Evolutionary conservation across 2,329 filamentous ascomycete genomes (phyloP), one percentile per base, ranked within the genome.

Genomic region (Penicillium psychrosexuale): DNA sequence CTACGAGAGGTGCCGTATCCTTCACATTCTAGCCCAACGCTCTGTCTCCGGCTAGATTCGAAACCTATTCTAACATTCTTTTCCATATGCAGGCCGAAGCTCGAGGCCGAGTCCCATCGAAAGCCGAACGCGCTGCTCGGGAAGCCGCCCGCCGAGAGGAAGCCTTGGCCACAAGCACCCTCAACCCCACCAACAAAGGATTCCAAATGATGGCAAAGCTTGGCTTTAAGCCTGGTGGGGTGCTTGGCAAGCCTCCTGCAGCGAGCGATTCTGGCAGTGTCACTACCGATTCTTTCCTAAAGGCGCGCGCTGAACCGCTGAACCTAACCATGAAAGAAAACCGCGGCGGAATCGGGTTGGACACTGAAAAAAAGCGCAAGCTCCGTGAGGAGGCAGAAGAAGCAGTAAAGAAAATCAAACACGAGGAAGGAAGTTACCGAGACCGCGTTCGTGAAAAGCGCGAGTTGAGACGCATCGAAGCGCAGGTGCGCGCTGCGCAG

Each of bases 131-230:
- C 38, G 89, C 85, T n/a, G 85, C 84, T 47, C 86, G 91, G 62
- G 90, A 88, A 64, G 83, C 82, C 8, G 82, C 80, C 39, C 84
- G 84, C 15, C 87, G 91, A 49, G 90, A 97, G 70, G 84, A 82
- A 36, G 90, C 89, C 0, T 82, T 97, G 27, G 82, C 86, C 5
- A 89, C 77, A n/a, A 89, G 88, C 5, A 79, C 94, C 46, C 78
- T 96, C 7, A 82, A 86, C 19, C 80, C 84, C 47, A 82, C 82
- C 64, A 95, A 87, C 76, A 97, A 97, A 70, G 94, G 93, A 1
- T 84, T 95, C 58, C 85, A 90, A 61, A 97, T 99, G 91, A 96
- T 99, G 92, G 88, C 90, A 22, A 93, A 90, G 73, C 90, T 99
- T 81, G 94, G 94, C 0, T 99, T 95, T 77, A 87, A 85, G 55